phyloP scores from a whole-genome alignment of 148 eudicot genomes.

The Silene conica region DNA sequence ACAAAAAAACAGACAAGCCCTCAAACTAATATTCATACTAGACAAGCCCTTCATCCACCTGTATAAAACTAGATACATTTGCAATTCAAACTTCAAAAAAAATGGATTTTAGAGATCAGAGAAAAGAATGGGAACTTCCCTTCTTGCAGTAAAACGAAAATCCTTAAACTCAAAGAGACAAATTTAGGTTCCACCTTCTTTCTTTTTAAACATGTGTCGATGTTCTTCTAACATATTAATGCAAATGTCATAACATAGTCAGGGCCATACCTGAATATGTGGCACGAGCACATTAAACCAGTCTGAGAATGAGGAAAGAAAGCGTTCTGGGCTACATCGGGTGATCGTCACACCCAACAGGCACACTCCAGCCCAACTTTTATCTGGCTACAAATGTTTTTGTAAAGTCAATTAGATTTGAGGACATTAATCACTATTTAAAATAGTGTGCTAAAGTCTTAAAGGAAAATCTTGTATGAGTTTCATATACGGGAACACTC shows the following conservation, averaged over 20 bases:
- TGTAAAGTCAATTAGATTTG: conserved; percentile 14
- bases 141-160: background rate
- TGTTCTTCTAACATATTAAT: background rate
- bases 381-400: conserved; percentile 71
- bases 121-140: background rate
- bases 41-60: no score
- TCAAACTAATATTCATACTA: background rate
- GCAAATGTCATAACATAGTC: conserved; percentile 1
- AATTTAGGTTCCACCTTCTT: background rate
- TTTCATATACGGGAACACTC: no score
- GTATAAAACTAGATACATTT: background rate
- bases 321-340: conserved; percentile 69
- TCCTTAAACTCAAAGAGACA: background rate
- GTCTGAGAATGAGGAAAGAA: conserved; percentile 52
- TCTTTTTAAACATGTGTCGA: background rate
- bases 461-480: no score
- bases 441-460: background rate
- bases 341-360: conserved; percentile 74
- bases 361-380: conserved; percentile 91
- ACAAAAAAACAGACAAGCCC: background rate
- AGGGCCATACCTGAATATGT: conserved; percentile 59
- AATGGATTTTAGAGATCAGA: background rate
- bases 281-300: conserved; percentile 64
- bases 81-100: background rate
- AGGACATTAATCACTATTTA: background rate